Evolutionary conservation across 176 grass and related monocot species (phyloP).

Genomic region (Cenchrus fungigraminus): DNA sequence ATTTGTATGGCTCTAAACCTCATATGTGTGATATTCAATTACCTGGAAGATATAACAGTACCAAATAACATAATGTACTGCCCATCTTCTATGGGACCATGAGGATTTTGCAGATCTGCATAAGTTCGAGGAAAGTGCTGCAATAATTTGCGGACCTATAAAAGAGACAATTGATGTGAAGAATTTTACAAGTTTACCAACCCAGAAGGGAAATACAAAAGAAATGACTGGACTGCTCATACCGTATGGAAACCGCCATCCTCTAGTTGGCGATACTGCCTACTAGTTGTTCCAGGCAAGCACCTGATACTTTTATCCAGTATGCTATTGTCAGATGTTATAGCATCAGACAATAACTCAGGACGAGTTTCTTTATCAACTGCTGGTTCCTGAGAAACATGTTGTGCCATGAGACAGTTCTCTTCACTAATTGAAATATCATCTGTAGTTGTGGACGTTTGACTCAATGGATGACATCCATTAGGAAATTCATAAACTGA

Average conservation of each 20-base stretch:
- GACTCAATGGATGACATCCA: conserved; percentile 38
- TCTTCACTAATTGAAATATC: conserved; percentile 46
- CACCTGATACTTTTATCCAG: conserved; percentile 70
- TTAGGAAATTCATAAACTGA: conserved; percentile 40
- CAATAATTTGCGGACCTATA: conserved; percentile 88
- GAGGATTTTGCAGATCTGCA: conserved; percentile 80
- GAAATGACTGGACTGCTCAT: conserved; percentile 27
- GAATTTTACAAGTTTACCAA: conserved; percentile 3
- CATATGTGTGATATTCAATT: conserved; percentile 47
- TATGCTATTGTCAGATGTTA: conserved; percentile 40
- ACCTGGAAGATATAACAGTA: conserved; percentile 81
- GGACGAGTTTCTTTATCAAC: conserved; percentile 17
- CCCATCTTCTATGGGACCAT: conserved; percentile 75
- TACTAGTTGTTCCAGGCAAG: conserved; percentile 66
- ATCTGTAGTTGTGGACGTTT: conserved; percentile 36
- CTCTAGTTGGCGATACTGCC: conserved; percentile 67
- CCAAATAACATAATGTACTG: conserved; percentile 90
- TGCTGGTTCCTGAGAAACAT: conserved; percentile 44
- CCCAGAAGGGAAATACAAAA: conserved; percentile 19
- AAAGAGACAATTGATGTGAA: conserved; percentile 26
- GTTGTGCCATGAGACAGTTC: background rate
- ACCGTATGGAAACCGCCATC: conserved; percentile 84
- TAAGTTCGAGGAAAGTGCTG: conserved; percentile 97
- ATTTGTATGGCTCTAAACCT: conserved; percentile 38
- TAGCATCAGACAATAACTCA: conserved; percentile 38